phyloP scores from a whole-genome alignment of 2,329 filamentous ascomycete species.

The Phyllosticta citrichinensis region DNA sequence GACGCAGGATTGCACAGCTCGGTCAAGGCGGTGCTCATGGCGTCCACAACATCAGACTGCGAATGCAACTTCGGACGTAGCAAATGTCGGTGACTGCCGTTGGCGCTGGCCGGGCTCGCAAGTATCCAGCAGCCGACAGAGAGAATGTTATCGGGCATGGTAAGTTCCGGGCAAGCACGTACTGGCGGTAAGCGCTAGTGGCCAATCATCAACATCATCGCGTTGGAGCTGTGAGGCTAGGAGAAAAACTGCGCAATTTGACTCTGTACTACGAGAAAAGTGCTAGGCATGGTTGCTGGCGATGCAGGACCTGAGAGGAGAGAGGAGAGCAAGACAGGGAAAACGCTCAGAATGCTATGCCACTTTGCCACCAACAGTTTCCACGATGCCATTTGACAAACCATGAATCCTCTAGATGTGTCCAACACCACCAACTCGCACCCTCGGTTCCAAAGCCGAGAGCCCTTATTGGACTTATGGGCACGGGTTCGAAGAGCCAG shows the following conservation, averaged over 20 bases:
- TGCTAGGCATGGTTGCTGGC: not conserved
- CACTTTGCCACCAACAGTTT: constrained; percentile 53
- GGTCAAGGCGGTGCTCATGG: not conserved
- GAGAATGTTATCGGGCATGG: not conserved
- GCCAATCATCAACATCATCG: not conserved
- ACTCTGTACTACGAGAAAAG: not conserved
- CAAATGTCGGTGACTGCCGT: not conserved
- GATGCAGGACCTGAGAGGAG: not conserved
- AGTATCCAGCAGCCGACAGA: not conserved
- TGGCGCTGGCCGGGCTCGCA: not conserved
- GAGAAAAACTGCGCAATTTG: not conserved
- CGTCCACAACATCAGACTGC: not conserved
- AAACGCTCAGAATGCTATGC: constrained; percentile 31
- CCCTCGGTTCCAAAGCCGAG: constrained; percentile 52
- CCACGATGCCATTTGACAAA: constrained; percentile 51
- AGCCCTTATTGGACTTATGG: constrained; percentile 58
- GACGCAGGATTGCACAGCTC: not conserved
- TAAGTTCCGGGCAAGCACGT: not conserved
- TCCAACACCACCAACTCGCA: constrained; percentile 61
- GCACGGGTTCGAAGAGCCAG: constrained; percentile 77
- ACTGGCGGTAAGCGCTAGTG: not conserved
- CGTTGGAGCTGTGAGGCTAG: not conserved
- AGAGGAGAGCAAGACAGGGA: not conserved
- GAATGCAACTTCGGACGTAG: not conserved
- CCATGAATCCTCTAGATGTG: constrained; percentile 19